A percentile compares a stretch with the other conserved stretches of the same genome.
Evolutionary conservation across 140 eudicot species (phyloP).

Genomic region (Cichorium intybus): DNA sequence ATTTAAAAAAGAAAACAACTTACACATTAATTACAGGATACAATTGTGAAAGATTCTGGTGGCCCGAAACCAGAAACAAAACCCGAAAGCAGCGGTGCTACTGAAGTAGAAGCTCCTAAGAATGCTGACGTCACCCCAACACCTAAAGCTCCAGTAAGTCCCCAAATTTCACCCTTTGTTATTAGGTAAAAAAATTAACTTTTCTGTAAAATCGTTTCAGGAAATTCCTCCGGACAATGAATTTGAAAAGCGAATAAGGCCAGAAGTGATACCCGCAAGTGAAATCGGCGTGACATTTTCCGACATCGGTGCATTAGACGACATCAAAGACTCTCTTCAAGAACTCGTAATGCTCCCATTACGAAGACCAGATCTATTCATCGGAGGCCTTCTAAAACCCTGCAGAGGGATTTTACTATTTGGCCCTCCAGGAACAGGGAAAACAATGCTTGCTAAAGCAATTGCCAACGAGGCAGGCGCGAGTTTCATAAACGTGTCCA

Average conservation of each 20-base stretch:
- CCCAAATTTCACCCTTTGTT: too few species aligned
- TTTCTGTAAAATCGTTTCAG: conserved; percentile 40
- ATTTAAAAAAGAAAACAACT: not conserved
- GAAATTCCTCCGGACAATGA: conserved; percentile 84
- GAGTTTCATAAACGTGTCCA: conserved; percentile 86
- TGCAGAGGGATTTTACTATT: conserved; percentile 84
- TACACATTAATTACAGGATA: conserved; percentile 25
- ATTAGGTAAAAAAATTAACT: too few species aligned
- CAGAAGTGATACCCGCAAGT: conserved; percentile 89
- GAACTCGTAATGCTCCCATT: conserved; percentile 92
- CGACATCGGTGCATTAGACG: conserved; percentile 83
- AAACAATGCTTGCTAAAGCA: conserved; percentile 97
- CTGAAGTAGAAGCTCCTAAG: conserved; percentile 46
- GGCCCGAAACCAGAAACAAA: conserved; percentile 45
- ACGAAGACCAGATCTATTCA: conserved; percentile 75
- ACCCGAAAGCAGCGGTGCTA: conserved; percentile 42
- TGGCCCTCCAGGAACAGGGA: conserved; percentile 98
- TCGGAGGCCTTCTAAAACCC: conserved; percentile 88
- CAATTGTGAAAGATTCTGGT: conserved; percentile 27
- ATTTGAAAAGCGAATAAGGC: conserved; percentile 84
- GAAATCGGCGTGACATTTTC: conserved; percentile 82
- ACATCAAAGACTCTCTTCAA: conserved; percentile 82
- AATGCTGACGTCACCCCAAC: conserved; percentile 37
- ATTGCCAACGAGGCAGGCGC: conserved; percentile 98
- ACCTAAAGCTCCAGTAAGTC: conserved; percentile 66